Evolutionary conservation across 2,329 filamentous ascomycete genomes (phyloP), one percentile per base, ranked within the genome.

Genomic region (Arthrobotrys iridis): DNA sequence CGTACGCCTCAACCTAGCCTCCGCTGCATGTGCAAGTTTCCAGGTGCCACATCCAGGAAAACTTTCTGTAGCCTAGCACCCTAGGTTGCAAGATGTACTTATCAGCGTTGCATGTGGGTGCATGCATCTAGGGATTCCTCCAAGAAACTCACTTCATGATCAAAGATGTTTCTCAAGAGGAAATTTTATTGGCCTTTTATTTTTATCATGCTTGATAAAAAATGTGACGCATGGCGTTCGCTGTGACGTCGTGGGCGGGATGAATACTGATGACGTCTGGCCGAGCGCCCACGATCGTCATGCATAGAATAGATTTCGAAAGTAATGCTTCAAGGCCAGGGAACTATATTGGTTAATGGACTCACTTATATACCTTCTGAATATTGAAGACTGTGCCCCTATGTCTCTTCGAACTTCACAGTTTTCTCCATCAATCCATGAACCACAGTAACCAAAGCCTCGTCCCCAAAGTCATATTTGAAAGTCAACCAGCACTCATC

Each of bases 1-100:
- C 66, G 57, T 71, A 63, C 18, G 37, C 46, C 45, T 55, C 28
- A 62, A 55, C 35, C 30, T 41, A 55, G 60, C 30, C 35, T 22
- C 26, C 26, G 20, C 2, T 4, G 24, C 46, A 35, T 52, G 48
- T 52, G 28, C 48, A 35, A 18, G 28, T 35, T 33, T 35, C 26
- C 48, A 20, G n/a, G 48, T 52, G 48, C 48, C 48, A 52, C 48
- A 52, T 35, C 35, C 55, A 55, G n/a, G n/a, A 28, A 43, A 18
- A 2, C 4, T 7, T 3, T 48, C 3, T 22, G 0, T 43, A n/a
- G 30, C n/a, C 45, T 20, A 28, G 18, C n/a, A 24, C 13, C 20
- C 22, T 3, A 13, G n/a, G n/a, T n/a, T 64, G 24, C 10, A 46
- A 33, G 15, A 13, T 7, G 52, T 59, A 15, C 52, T 0, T 8